Evolutionary conservation across 129 eudicot species (phyloP), one percentile per base, ranked within the genome.

Genomic region (Pseudognaphalium luteoalbum): DNA sequence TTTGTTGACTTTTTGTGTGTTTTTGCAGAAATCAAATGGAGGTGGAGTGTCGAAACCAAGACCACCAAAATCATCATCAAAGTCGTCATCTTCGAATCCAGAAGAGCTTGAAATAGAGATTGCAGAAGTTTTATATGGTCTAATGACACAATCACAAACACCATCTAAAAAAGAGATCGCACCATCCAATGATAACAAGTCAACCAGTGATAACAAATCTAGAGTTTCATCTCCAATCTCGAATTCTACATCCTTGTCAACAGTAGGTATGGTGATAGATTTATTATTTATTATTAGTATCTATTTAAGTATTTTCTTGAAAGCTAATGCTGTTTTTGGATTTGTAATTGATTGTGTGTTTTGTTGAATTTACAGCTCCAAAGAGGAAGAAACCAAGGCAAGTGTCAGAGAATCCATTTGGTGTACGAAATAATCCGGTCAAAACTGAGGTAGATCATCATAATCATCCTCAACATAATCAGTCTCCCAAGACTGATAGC

Each of bases 31-130:
- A 86, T 82, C 86, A 6, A 89, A 81, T 72, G 90, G 88, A 65
- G 79, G 85, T 12, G 78, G 85, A 41, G 76, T 80, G 22, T 54
- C 82, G 2, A 86, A 91, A 81, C 92, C 83, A 0, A 88, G 91
- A 67, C 99, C 94, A 7, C 97, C 97, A 0, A 91, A 86, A 70
- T 81, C 85, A 5, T 39, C 90, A 29, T 76, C 92, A 0, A 91
- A 95, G 30, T 83, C 99, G 0, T 78, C 96, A 5, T 84, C 97
- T 4, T 85, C 94, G 1, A 91, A 86, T 71, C 94, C 96, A 3
- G 99, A 95, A 58, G 99, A 95, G 77, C 89, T 95, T 39, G 99
- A 95, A 85, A 91, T 95, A 29, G 99, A 95, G 78, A 92, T 95
- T 17, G 99, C 99, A 0, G 97, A 95, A 83, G 97, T 95, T 7